phyloP scores from a whole-genome alignment of 2,329 filamentous ascomycete genomes.

The Alternaria triticina region DNA sequence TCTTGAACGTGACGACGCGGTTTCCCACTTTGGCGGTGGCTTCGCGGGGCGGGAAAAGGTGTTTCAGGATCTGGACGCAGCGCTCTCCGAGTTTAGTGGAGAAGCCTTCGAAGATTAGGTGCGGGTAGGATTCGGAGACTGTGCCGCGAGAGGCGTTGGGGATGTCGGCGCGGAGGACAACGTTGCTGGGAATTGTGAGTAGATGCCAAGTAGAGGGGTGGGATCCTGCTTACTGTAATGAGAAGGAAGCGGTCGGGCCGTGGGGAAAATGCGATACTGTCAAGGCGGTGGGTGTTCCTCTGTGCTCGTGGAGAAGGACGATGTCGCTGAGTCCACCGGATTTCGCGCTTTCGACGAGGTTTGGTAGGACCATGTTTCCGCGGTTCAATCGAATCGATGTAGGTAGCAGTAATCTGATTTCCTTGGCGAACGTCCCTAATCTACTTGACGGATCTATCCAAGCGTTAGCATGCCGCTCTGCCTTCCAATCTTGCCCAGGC shows the following conservation, averaged over 20 bases:
- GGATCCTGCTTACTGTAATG: conserved; percentile 62
- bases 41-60: conserved; percentile 90
- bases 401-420: conserved; percentile 81
- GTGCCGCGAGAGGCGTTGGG: conserved; percentile 86
- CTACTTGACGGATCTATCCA: conserved; percentile 49
- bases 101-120: conserved; percentile 95
- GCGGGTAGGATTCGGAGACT: conserved; percentile 58
- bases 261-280: conserved; percentile 88
- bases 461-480: neutral
- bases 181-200: conserved; percentile 63
- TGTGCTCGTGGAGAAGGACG: conserved; percentile 78
- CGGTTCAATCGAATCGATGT: conserved; percentile 89
- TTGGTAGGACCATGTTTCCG: conserved; percentile 86
- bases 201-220: neutral
- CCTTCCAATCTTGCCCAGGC: fast-evolving
- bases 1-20: conserved; percentile 77
- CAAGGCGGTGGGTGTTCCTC: conserved; percentile 84
- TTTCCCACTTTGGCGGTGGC: conserved; percentile 79
- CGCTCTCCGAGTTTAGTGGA: conserved; percentile 78
- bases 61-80: conserved; percentile 89
- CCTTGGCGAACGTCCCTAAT: conserved; percentile 89
- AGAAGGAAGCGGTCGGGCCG: conserved; percentile 86
- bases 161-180: conserved; percentile 90
- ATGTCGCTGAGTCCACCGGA: conserved; percentile 83
- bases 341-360: conserved; percentile 82